Evolutionary conservation across 2,329 filamentous ascomycete species (phyloP).

Genomic region (Aspergillus caelatus): DNA sequence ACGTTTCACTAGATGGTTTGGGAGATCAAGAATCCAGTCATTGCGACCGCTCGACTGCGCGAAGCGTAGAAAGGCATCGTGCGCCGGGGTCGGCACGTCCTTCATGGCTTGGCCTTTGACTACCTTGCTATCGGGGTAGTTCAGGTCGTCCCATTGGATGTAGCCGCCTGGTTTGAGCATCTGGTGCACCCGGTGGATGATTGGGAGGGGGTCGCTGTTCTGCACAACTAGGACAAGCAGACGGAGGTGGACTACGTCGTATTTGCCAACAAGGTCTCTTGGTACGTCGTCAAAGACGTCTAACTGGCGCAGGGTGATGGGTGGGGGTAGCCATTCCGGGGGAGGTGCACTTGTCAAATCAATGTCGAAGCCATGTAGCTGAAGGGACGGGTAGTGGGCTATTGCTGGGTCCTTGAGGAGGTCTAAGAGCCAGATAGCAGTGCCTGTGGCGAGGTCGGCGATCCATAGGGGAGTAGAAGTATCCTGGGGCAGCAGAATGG

Average conservation of each 20-base stretch:
- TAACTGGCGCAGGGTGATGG: constrained; percentile 18
- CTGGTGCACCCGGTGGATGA: constrained; percentile 16
- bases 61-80: constrained; percentile 20
- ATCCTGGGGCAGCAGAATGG: constrained; percentile 19
- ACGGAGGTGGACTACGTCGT: constrained; percentile 28
- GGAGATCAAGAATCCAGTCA: constrained; percentile 23
- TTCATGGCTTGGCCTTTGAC: constrained; percentile 12
- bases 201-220: constrained; percentile 18
- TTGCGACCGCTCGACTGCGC: constrained; percentile 24
- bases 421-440: constrained; percentile 31
- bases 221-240: constrained; percentile 17
- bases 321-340: constrained; percentile 22
- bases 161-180: constrained; percentile 33
- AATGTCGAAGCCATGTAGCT: constrained; percentile 29
- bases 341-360: constrained; percentile 26
- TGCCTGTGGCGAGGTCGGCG: constrained; percentile 33
- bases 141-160: constrained; percentile 35
- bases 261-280: constrained; percentile 20
- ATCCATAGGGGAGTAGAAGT: constrained; percentile 11
- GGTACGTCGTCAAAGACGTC: constrained; percentile 27
- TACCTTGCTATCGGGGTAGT: constrained; percentile 23
- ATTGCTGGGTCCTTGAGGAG: constrained; percentile 17
- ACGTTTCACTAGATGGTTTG: not conserved
- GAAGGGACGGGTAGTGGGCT: constrained; percentile 13
- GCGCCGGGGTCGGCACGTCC: constrained; percentile 11